Base-by-base conservation (phyloP, 2,329 filamentous ascomycete species). In the Dichotomopilus funicola region DNA sequence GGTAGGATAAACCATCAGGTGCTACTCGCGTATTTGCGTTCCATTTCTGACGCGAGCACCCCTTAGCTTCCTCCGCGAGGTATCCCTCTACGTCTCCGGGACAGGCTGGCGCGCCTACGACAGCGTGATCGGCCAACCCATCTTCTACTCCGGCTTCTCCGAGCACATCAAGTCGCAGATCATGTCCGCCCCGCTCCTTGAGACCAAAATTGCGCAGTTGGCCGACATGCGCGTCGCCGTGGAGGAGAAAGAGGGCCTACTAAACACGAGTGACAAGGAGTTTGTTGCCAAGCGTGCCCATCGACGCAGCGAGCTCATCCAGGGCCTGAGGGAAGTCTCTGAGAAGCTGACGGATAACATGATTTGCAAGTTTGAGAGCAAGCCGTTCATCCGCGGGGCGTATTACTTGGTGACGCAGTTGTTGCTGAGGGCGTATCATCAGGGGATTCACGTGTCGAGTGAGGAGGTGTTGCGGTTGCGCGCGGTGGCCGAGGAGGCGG, bases 281-380 rank as follows among this genome's bases (percentile, higher is more conserved):
- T 80, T 80, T 66, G 65, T 71, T 46, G 64, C 74, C 58, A 76
- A 82, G 68, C 76, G 78, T 54, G 73, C 73, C 4, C 79, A 78
- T 59, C 75, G 81, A 54, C 81, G 78, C 52, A 75, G 73, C 54
- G 83, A 87, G 64, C 82, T 97, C 54, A 85, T 91, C 66, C 76
- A 78, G 40, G 86, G 86, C 56, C 75, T 99, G 46, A 79, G 84
- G 53, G 85, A 96, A 66, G 86, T 96, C 4, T 88, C 89, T 4
- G 89, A 94, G 61, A 85, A 87, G 62, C 86, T 94, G 80, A 89
- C 91, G 31, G 90, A 96, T 67, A 83, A 87, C 60, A 97, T 99
- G 94, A 96, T 99, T 59, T 97, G 92, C 80, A 99, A 99, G 73
- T 92, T 97, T 79, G 94, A 99, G 72, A 95, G 87, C 76, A 95